Evolutionary conservation across 345 rosid genomes (phyloP), one percentile per base, ranked within the genome.

Genomic region (Citrus australasica): DNA sequence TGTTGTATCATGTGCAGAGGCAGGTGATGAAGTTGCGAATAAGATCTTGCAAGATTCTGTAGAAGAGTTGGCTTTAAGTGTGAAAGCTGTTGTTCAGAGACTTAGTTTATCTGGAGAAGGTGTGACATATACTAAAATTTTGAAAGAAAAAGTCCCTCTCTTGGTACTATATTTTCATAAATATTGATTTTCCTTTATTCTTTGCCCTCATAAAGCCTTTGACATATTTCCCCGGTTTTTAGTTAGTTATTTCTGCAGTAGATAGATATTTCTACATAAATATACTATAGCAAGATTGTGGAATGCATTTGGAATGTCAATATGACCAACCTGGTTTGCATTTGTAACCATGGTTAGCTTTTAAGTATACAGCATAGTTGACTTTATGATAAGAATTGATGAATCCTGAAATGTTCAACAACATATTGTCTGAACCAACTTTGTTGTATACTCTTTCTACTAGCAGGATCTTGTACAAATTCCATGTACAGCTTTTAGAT

Each of bases 1-100:
- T 22, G 91, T 92, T 17, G 93, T 92, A 77, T 82, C 89, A 27
- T 90, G 96, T 82, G 96, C 96, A 27, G 96, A 89, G 82, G 89
- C 88, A 65, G 88, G 93, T 67, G 96, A 92, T 79, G 85, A 80
- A 74, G 93, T 90, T 28, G 92, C 96, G 5, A 86, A 85, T 76
- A 84, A 80, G 25, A 92, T 90, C 74, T 81, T 92, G 79, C 83
- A 74, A 51, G 86, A 87, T 71, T 84, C 91, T 7, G 93, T 88
- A 64, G 84, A 86, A 69, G 96, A 92, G 85, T 81, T 92, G 84
- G 90, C 92, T 69, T 79, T 83, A 70, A 92, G 92, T 81, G 96
- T 92, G 60, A 92, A 92, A 81, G 96, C 93, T 73, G 93, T 92
- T 77, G 93, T 90, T 75, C 87, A 80, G 58, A 87, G 89, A 81